These are phyloP conservation scores for Yarrowia hollandica DNA, from an alignment of 805 yeast genomes.

Conservation along the genomic window DNA sequence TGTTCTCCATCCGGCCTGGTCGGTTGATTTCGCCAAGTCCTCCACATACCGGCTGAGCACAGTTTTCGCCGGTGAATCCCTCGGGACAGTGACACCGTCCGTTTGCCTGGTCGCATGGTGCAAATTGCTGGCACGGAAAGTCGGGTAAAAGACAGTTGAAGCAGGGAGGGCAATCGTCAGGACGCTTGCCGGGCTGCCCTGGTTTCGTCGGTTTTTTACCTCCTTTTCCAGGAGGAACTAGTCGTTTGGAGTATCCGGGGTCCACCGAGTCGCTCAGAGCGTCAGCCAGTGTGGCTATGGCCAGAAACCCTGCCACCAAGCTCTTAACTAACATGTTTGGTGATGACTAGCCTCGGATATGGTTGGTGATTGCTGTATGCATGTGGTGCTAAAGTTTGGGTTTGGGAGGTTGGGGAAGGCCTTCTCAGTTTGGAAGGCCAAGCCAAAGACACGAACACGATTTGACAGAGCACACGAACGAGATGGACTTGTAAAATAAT, in stretches of 20 bases:
- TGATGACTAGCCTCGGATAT: too few species aligned
- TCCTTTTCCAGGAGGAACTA: conserved; percentile 24
- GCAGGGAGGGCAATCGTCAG: conserved; percentile 76
- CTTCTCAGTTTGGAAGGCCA: neutral
- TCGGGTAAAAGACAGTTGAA: conserved; percentile 94
- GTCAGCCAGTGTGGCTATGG: neutral
- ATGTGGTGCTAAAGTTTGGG: neutral
- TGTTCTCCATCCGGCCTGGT: conserved; percentile 53
- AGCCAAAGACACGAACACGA: too few species aligned
- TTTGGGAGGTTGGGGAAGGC: conserved; percentile 17
- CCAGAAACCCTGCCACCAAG: neutral
- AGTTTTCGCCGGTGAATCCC: conserved; percentile 94
- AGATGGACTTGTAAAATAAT: too few species aligned
- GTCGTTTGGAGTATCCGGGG: neutral
- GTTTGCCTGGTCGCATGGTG: conserved; percentile 80
- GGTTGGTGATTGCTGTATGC: conserved; percentile 2
- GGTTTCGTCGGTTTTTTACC: conserved; percentile 26
- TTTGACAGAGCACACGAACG: too few species aligned
- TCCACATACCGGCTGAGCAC: conserved; percentile 87
- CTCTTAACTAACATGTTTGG: neutral
- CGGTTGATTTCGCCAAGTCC: conserved; percentile 67
- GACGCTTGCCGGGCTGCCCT: conserved; percentile 12
- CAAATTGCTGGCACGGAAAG: conserved; percentile 86
- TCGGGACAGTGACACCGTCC: conserved; percentile 91
- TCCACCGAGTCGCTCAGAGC: neutral